Percentiles rank a stretch among this genome's conserved stretches.
Conservation (phyloP, 345 rosid species). For the Triadica sebifera region DNA sequence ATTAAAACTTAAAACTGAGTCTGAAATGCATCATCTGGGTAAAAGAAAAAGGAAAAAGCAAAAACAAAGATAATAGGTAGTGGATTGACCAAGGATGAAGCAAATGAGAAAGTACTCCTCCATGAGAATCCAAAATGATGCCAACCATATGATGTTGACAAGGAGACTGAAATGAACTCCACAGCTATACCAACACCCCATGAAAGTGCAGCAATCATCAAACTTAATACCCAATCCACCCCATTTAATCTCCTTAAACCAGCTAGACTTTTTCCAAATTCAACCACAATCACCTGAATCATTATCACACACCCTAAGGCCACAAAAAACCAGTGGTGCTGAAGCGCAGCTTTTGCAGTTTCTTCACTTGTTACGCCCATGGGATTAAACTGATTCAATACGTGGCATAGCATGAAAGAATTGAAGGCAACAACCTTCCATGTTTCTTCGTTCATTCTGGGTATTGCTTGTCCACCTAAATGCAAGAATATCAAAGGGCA, state of each 20-base stretch:
- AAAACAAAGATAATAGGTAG: not conserved
- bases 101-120: not conserved
- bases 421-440: slow-evolving; percentile 20
- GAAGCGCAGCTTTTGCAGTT: not conserved
- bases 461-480: slow-evolving; percentile 8
- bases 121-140: not conserved
- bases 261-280: slow-evolving; percentile 4
- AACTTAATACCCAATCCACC: not conserved
- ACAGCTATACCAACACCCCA: not conserved
- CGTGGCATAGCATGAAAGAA: slow-evolving; percentile 25
- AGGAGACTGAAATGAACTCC: not conserved
- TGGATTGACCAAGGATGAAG: not conserved
- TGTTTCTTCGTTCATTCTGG: slow-evolving; percentile 4
- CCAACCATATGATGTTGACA: not conserved
- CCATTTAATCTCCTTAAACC: not conserved
- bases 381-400: slow-evolving; percentile 21
- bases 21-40: not conserved
- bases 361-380: slow-evolving; percentile 14
- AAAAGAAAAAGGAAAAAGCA: not conserved
- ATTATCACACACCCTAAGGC: not conserved
- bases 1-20: no score
- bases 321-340: not conserved
- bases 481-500: slow-evolving; percentile 15
- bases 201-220: not conserved
- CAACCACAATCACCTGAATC: slow-evolving; percentile 15